Evolutionary conservation across 2,329 filamentous ascomycete species (phyloP).

Genomic region (Ceratocystis papillata): DNA sequence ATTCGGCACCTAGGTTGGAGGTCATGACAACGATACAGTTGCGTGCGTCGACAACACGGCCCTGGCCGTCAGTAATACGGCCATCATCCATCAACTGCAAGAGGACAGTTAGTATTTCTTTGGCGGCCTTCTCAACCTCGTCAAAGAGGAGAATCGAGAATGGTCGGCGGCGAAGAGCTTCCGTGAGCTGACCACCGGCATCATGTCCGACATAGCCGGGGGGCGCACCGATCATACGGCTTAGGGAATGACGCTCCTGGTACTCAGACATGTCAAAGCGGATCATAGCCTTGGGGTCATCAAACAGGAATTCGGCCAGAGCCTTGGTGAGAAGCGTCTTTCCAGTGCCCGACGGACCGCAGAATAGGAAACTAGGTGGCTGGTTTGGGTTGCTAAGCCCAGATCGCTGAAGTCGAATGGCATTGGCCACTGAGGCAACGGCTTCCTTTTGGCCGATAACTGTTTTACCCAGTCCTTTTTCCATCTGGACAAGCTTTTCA

Average conservation of each 20-base stretch:
- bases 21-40: slow-evolving; percentile 99
- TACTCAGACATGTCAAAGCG: slow-evolving; percentile 99
- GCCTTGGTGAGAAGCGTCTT: slow-evolving; percentile 97
- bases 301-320: slow-evolving; percentile 93
- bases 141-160: slow-evolving; percentile 98
- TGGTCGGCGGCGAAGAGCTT: slow-evolving; percentile 82
- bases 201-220: slow-evolving; percentile 97
- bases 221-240: slow-evolving; percentile 94
- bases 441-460: slow-evolving; percentile 94
- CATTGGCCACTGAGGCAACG: slow-evolving; percentile 84
- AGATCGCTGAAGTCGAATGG: slow-evolving; percentile 88
- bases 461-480: slow-evolving; percentile 67
- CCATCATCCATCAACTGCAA: slow-evolving; percentile 99
- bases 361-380: slow-evolving; percentile 96
- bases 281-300: slow-evolving; percentile 95
- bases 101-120: slow-evolving; percentile 90
- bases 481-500: slow-evolving; percentile 97
- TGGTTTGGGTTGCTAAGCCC: slow-evolving; percentile 93
- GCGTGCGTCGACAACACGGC: slow-evolving; percentile 82
- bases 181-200: slow-evolving; percentile 87
- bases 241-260: slow-evolving; percentile 89
- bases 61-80: slow-evolving; percentile 95
- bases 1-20: slow-evolving; percentile 91
- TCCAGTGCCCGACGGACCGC: slow-evolving; percentile 93
- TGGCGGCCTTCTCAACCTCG: slow-evolving; percentile 96